Percentiles rank a stretch among this genome's conserved stretches.
Conservation (phyloP, 2,329 filamentous ascomycete species). For the Tothia fuscella region DNA sequence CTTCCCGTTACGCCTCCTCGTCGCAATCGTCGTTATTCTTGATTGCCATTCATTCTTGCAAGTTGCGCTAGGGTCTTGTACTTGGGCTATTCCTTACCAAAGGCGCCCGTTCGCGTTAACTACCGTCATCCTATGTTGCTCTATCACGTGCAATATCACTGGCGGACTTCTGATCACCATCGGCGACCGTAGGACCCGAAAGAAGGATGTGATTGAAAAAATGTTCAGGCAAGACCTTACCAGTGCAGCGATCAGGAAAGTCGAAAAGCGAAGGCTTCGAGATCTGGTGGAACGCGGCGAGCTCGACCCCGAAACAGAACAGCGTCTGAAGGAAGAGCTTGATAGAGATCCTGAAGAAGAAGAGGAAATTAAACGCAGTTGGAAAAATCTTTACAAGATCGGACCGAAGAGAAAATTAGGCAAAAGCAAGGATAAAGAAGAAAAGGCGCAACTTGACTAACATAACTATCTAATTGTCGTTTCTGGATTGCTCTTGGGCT, state of each 20-base stretch:
- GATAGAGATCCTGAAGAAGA: background rate
- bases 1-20: conserved; percentile 61
- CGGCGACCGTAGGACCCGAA: conserved; percentile 64
- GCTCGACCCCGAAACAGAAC: too few relatives aligned
- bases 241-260: conserved; percentile 46
- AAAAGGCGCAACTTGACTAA: too few relatives aligned
- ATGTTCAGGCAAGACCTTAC: conserved; percentile 70
- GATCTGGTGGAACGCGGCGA: too few relatives aligned
- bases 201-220: conserved; percentile 73
- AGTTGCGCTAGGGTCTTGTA: conserved; percentile 65
- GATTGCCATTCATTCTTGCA: conserved; percentile 72
- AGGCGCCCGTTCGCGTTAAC: conserved; percentile 60
- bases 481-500: too few relatives aligned
- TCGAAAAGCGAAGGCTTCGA: conserved; percentile 37
- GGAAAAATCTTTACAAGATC: background rate
- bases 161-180: conserved; percentile 66
- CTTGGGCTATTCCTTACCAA: conserved; percentile 66
- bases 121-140: conserved; percentile 68
- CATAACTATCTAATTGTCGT: too few relatives aligned
- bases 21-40: conserved; percentile 66
- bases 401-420: too few relatives aligned
- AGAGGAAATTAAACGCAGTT: background rate
- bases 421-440: too few relatives aligned
- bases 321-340: too few relatives aligned
- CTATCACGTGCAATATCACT: conserved; percentile 64